Percentiles rank a stretch among this genome's conserved stretches.
phyloP scores from a whole-genome alignment of 1,284 basidiomycete species.

The Chondrostereum purpureum region DNA sequence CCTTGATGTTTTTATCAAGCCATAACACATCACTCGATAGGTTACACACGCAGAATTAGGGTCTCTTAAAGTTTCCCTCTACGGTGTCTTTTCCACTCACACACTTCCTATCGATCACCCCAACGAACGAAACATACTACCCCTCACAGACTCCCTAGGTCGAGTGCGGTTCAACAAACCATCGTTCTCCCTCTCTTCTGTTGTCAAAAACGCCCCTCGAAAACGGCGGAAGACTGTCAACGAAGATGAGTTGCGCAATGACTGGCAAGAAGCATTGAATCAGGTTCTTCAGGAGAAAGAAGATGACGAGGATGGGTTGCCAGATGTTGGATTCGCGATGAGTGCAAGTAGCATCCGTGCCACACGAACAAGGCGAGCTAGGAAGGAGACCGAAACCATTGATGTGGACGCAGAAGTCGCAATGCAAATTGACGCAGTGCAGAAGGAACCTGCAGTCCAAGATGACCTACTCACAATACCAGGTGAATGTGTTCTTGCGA shows the following conservation, averaged over 20 bases:
- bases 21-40: slow-evolving; percentile 11
- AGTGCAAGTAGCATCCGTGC: slow-evolving; percentile 18
- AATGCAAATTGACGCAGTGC: slow-evolving; percentile 14
- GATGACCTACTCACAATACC: slow-evolving; percentile 51
- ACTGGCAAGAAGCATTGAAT: slow-evolving; percentile 36
- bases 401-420: slow-evolving; percentile 6
- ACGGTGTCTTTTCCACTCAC: slow-evolving; percentile 13
- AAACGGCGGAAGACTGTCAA: slow-evolving; percentile 39
- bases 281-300: slow-evolving; percentile 26
- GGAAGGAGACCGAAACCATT: slow-evolving; percentile 7
- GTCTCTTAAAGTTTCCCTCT: slow-evolving; percentile 22
- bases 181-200: slow-evolving; percentile 22
- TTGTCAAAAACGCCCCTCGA: slow-evolving; percentile 24
- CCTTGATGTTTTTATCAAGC: neutral
- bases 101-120: slow-evolving; percentile 21
- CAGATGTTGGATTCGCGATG: slow-evolving; percentile 29
- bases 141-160: slow-evolving; percentile 18
- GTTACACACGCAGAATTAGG: slow-evolving; percentile 14
- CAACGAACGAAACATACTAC: slow-evolving; percentile 22
- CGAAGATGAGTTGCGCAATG: slow-evolving; percentile 19
- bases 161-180: slow-evolving; percentile 23
- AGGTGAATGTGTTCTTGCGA: slow-evolving; percentile 56
- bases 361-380: slow-evolving; percentile 16
- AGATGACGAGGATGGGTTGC: slow-evolving; percentile 36
- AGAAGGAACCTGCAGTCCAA: slow-evolving; percentile 27